Conservation (phyloP, 805 yeast species). For the Ogataea paraovalis region DNA sequence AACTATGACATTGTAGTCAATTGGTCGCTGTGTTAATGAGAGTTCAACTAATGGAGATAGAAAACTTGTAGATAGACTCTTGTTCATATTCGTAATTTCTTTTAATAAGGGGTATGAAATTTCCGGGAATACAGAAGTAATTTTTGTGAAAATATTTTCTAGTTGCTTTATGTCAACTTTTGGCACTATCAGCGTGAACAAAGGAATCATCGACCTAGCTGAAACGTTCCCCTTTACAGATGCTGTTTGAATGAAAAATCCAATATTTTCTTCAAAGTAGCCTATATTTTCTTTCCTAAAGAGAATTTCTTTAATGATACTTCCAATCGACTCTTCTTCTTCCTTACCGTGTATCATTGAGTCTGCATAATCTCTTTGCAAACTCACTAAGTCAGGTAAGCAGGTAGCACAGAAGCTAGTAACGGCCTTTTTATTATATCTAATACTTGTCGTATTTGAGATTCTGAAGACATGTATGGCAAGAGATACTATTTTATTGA, state of each 20-base stretch:
- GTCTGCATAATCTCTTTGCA: neutral
- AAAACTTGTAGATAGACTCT: conserved; percentile 50
- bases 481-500: conserved; percentile 3
- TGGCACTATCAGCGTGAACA: conserved; percentile 31
- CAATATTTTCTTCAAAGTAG: conserved; percentile 29
- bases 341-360: neutral
- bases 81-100: conserved; percentile 47
- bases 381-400: conserved; percentile 19
- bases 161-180: conserved; percentile 35
- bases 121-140: conserved; percentile 36
- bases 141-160: conserved; percentile 45
- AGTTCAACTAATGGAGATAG: conserved; percentile 37
- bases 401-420: conserved; percentile 23
- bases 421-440: conserved; percentile 25
- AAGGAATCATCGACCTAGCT: conserved; percentile 23
- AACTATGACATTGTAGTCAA: conserved; percentile 42
- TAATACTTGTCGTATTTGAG: conserved; percentile 20
- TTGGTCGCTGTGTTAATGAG: conserved; percentile 20
- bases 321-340: conserved; percentile 4
- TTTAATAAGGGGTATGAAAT: conserved; percentile 42
- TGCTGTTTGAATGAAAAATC: conserved; percentile 27
- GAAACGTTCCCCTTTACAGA: conserved; percentile 11
- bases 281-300: conserved; percentile 24
- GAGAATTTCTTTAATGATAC: conserved; percentile 25
- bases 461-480: conserved; percentile 18